phyloP scores from a whole-genome alignment of 2,329 filamentous ascomycete genomes.

The Cladosporium sp. region DNA sequence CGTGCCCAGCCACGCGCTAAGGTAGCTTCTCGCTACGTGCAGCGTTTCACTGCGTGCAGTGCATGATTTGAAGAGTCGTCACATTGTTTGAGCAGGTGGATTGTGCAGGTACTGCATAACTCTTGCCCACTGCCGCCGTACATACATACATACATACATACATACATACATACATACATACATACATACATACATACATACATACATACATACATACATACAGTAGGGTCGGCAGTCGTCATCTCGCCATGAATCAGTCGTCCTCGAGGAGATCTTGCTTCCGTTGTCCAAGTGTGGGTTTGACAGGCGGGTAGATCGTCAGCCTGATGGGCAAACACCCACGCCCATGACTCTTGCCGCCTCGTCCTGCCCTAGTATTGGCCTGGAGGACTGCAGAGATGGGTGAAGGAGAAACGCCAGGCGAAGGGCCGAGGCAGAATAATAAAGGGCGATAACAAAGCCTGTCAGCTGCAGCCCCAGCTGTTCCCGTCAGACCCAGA shows the following conservation, averaged over 20 bases:
- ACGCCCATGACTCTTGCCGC: background rate
- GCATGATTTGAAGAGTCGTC: background rate
- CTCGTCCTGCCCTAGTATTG: background rate
- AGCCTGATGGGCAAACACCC: background rate
- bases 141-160: no score
- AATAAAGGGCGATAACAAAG: background rate
- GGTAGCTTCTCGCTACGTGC: no score
- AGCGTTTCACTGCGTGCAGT: background rate
- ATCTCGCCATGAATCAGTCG: background rate
- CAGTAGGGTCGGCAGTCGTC: background rate
- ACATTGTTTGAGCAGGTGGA: background rate
- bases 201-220: no score
- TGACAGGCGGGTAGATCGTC: background rate
- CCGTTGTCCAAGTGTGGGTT: background rate
- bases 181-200: no score
- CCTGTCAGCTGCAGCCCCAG: constrained; percentile 3
- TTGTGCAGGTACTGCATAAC: background rate
- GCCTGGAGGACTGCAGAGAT: background rate
- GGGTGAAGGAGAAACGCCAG: background rate
- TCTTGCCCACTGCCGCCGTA: background rate
- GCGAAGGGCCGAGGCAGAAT: background rate
- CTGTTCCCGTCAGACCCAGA: background rate
- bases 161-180: no score
- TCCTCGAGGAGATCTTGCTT: background rate
- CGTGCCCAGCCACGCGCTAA: no score